Percentiles rank a stretch among this genome's conserved stretches.
phyloP scores from a whole-genome alignment of 2,329 filamentous ascomycete species.

The Beauveria caledonica region DNA sequence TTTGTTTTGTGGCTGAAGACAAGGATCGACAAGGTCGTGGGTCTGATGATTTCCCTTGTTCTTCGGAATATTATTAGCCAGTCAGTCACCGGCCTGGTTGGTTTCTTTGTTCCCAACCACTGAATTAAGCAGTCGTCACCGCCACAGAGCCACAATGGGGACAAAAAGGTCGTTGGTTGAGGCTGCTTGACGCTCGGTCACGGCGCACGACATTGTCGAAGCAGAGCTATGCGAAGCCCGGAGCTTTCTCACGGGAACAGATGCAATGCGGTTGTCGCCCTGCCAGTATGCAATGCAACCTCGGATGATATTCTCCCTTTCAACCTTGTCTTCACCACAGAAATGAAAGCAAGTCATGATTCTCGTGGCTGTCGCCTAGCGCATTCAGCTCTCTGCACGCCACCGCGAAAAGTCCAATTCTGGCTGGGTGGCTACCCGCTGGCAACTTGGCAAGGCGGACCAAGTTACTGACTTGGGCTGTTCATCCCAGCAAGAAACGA shows the following conservation, averaged over 20 bases:
- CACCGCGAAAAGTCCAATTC: conserved; percentile 7
- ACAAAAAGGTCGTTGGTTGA: not conserved
- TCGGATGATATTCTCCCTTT: not conserved
- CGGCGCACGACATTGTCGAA: too few species aligned
- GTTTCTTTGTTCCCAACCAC: not conserved
- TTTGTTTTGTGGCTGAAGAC: not conserved
- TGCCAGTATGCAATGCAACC: not conserved
- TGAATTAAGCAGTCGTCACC: not conserved
- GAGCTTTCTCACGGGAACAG: not conserved
- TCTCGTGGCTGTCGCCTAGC: conserved; percentile 5
- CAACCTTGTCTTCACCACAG: not conserved
- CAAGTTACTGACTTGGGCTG: not conserved
- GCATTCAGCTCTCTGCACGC: conserved; percentile 12
- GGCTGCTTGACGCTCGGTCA: not conserved
- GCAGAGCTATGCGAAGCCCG: not conserved
- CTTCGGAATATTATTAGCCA: too few species aligned
- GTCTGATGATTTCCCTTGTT: conserved; percentile 1
- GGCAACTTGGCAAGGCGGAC: conserved; percentile 6
- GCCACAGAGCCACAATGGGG: not conserved
- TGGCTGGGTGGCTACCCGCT: conserved; percentile 1
- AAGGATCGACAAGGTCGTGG: conserved; percentile 8
- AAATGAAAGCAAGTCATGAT: not conserved
- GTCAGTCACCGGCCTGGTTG: not conserved
- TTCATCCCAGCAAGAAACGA: too few species aligned
- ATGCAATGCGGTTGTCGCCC: not conserved